phyloP scores from a whole-genome alignment of 2,329 filamentous ascomycete genomes.

The Cordyceps fumosorosea region DNA sequence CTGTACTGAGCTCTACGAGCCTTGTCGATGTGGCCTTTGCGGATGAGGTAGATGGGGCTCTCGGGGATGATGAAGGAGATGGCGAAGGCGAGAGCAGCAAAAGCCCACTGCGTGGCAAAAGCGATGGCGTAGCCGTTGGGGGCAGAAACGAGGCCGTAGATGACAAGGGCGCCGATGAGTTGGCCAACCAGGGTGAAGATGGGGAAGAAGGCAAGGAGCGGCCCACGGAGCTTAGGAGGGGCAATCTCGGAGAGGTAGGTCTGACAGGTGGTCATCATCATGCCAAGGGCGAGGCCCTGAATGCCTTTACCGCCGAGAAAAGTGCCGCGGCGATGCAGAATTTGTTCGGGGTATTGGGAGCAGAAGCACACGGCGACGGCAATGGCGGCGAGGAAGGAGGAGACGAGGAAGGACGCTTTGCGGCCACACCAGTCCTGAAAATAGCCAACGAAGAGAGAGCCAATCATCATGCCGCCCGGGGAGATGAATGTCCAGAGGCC shows the following conservation, averaged over 20 bases:
- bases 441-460: slow-evolving; percentile 30
- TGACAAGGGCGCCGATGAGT: slow-evolving; percentile 37
- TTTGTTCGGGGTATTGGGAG: slow-evolving; percentile 17
- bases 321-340: slow-evolving; percentile 26
- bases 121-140: slow-evolving; percentile 32
- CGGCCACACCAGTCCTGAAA: slow-evolving; percentile 35
- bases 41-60: slow-evolving; percentile 42
- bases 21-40: slow-evolving; percentile 31
- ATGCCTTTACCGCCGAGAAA: slow-evolving; percentile 41
- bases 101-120: slow-evolving; percentile 39
- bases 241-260: slow-evolving; percentile 47
- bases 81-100: slow-evolving; percentile 34
- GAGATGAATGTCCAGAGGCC: slow-evolving; percentile 36
- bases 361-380: slow-evolving; percentile 28
- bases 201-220: slow-evolving; percentile 42
- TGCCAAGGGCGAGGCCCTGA: slow-evolving; percentile 38
- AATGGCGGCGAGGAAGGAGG: slow-evolving; percentile 29
- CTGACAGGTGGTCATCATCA: slow-evolving; percentile 35
- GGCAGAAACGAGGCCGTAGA: slow-evolving; percentile 27
- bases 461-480: slow-evolving; percentile 32
- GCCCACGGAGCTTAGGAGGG: slow-evolving; percentile 37
- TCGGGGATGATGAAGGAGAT: slow-evolving; percentile 42
- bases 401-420: slow-evolving; percentile 27
- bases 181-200: slow-evolving; percentile 43
- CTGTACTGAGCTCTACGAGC: slow-evolving; percentile 41